These are phyloP conservation scores for Ophiostoma angusticollis DNA, from an alignment of 2,329 filamentous ascomycete species.

Conservation along the genomic window DNA sequence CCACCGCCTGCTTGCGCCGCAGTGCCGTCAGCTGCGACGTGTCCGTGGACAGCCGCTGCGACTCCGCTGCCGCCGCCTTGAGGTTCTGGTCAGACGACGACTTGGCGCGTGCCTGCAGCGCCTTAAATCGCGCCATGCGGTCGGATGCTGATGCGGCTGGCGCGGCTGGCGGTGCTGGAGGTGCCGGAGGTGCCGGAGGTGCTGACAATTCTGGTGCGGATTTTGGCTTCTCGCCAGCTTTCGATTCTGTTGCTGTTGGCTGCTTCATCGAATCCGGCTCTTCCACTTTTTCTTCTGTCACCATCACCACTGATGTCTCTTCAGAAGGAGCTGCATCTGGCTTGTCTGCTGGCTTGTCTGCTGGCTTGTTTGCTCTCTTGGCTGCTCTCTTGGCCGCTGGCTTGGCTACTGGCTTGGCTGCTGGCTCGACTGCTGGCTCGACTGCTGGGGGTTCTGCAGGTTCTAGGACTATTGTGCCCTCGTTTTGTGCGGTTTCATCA, in stretches of 20 bases:
- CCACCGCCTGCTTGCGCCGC: constrained; percentile 76
- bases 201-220: not conserved
- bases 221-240: not conserved
- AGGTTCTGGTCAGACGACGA: constrained; percentile 60
- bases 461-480: too few species aligned
- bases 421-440: not conserved
- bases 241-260: not conserved
- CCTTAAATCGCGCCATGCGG: constrained; percentile 71
- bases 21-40: constrained; percentile 64
- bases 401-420: not conserved
- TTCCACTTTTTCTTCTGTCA: not conserved
- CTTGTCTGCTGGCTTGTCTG: not conserved
- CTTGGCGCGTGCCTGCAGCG: constrained; percentile 70
- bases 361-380: not conserved
- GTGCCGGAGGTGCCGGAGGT: not conserved
- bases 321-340: not conserved
- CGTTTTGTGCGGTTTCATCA: too few species aligned
- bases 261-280: not conserved
- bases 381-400: not conserved
- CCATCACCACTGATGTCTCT: not conserved
- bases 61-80: constrained; percentile 72
- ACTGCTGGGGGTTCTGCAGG: too few species aligned
- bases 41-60: constrained; percentile 65
- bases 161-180: not conserved
- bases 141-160: constrained; percentile 28